A percentile compares a stretch with the other conserved stretches of the same genome.
phyloP scores from a whole-genome alignment of 352 stramenopile species.

The Nothophytophthora sp. region DNA sequence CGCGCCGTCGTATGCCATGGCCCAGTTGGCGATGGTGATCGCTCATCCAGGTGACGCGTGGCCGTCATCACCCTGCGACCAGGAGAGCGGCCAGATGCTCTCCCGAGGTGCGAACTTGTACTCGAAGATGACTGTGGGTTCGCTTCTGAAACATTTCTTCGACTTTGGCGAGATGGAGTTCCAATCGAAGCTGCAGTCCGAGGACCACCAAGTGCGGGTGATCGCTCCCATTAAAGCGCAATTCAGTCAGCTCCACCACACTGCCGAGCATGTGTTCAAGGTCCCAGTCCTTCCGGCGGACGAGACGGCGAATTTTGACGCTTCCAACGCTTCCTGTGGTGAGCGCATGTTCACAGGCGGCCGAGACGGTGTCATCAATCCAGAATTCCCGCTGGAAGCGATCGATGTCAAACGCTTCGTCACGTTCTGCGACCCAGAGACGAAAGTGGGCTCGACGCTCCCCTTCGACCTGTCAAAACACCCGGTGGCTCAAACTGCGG shows the following conservation, averaged over 20 bases:
- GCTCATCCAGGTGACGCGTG: constrained; percentile 53
- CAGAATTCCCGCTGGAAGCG: constrained; percentile 71
- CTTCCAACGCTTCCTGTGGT: constrained; percentile 84
- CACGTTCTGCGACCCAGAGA: constrained; percentile 73
- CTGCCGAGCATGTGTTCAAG: constrained; percentile 30
- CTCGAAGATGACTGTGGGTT: constrained; percentile 76
- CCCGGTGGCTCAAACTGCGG: constrained; percentile 90
- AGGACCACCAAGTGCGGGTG: constrained; percentile 50
- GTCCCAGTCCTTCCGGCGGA: constrained; percentile 16
- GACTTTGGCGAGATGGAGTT: constrained; percentile 76
- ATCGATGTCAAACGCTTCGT: constrained; percentile 74
- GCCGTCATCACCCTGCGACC: constrained; percentile 65
- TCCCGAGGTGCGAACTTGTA: constrained; percentile 82
- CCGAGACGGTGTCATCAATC: constrained; percentile 45
- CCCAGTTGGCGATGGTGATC: constrained; percentile 74
- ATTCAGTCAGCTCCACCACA: constrained; percentile 60
- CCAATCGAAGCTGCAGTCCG: constrained; percentile 51
- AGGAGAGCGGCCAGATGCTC: constrained; percentile 67
- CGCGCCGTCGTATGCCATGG: constrained; percentile 71
- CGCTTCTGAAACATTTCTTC: constrained; percentile 86
- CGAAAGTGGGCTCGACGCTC: constrained; percentile 46
- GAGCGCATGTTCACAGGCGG: constrained; percentile 36
- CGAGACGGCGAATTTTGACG: constrained; percentile 41
- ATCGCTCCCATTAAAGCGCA: constrained; percentile 65
- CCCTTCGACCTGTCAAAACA: constrained; percentile 94